phyloP scores from a whole-genome alignment of 306 rosid species.

The Gillenia trifoliata region DNA sequence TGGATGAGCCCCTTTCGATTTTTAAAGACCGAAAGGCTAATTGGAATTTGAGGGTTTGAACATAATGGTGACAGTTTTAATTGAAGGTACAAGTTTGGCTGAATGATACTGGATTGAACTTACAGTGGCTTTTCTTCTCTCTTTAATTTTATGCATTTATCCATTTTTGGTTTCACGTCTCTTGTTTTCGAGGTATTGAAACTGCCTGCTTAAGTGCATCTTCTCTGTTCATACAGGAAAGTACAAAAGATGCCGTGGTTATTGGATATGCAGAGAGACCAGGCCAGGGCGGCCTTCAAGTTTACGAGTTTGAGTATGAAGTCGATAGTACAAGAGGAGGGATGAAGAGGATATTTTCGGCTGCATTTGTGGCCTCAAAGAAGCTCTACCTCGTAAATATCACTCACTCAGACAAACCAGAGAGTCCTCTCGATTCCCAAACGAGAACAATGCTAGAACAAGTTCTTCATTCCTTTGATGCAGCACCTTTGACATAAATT shows the following conservation, averaged over 20 bases:
- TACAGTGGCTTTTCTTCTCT: background rate
- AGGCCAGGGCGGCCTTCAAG: slow-evolving; percentile 54
- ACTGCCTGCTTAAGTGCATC: background rate
- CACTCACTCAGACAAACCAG: slow-evolving; percentile 75
- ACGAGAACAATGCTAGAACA: slow-evolving; percentile 39
- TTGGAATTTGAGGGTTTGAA: background rate
- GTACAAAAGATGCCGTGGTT: slow-evolving; percentile 77
- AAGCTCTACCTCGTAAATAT: slow-evolving; percentile 82
- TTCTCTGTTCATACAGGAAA: slow-evolving; percentile 48
- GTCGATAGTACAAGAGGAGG: slow-evolving; percentile 90
- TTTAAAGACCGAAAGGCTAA: background rate
- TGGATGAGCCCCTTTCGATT: background rate
- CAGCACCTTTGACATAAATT: slow-evolving; percentile 22
- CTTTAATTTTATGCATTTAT: background rate
- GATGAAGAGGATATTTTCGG: slow-evolving; percentile 73
- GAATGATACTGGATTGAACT: slow-evolving; percentile 1
- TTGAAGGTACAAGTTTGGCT: background rate
- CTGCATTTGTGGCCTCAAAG: slow-evolving; percentile 85
- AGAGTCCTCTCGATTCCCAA: slow-evolving; percentile 60
- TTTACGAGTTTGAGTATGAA: slow-evolving; percentile 77
- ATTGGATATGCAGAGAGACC: slow-evolving; percentile 60
- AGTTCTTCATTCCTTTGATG: slow-evolving; percentile 52
- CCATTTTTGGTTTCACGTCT: background rate
- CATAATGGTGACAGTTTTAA: background rate
- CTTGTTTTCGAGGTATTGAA: background rate